Evolutionary conservation across 495 filamentous ascomycete genomes (phyloP).

Genomic region (Neurospora pannonica): DNA sequence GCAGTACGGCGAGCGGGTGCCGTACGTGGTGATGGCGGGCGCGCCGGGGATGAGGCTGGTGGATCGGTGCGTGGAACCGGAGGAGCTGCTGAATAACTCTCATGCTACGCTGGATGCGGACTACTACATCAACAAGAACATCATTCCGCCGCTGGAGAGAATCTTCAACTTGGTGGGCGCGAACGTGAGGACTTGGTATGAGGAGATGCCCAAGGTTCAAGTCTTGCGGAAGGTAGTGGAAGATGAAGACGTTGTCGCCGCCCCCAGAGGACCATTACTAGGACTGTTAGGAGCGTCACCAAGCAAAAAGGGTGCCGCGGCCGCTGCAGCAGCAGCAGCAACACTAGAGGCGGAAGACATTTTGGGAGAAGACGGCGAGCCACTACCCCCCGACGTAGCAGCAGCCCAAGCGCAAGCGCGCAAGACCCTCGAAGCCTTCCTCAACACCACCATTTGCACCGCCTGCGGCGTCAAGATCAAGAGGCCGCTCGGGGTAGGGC

Average conservation of each 20-base stretch:
- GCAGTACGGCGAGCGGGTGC: slow-evolving; percentile 90
- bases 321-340: not conserved
- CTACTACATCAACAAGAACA: slow-evolving; percentile 93
- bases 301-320: not conserved
- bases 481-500: not conserved
- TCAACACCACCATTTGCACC: slow-evolving; percentile 69
- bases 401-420: slow-evolving; percentile 23
- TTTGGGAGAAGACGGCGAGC: not conserved
- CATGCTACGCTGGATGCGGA: slow-evolving; percentile 84
- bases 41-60: slow-evolving; percentile 77
- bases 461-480: slow-evolving; percentile 64
- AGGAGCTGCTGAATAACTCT: slow-evolving; percentile 65
- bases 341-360: not conserved
- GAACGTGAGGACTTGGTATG: slow-evolving; percentile 85
- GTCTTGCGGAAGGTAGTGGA: slow-evolving; percentile 51
- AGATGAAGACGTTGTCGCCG: not conserved
- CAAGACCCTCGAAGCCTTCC: slow-evolving; percentile 78
- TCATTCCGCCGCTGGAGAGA: slow-evolving; percentile 88
- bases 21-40: slow-evolving; percentile 86
- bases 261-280: not conserved
- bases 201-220: slow-evolving; percentile 90
- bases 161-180: slow-evolving; percentile 97
- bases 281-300: not conserved
- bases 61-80: slow-evolving; percentile 84
- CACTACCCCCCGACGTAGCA: slow-evolving; percentile 7